Percentiles rank a stretch among this genome's conserved stretches.
phyloP scores from a whole-genome alignment of 2,329 filamentous ascomycete genomes.

The Celoporthe dispersa region DNA sequence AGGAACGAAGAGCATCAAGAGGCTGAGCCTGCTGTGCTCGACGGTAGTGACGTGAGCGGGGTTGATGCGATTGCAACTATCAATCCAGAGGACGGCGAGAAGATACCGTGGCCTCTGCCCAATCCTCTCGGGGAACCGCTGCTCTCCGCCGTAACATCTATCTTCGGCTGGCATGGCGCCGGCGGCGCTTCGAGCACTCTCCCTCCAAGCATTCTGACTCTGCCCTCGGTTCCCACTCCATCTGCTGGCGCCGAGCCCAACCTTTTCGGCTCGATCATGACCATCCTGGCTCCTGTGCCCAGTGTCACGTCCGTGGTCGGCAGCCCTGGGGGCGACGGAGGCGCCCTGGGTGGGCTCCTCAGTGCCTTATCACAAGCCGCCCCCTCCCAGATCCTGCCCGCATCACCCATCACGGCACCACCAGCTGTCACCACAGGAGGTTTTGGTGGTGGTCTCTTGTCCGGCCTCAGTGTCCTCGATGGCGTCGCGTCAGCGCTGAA shows the following conservation, averaged over 20 bases:
- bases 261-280: slow-evolving; percentile 25
- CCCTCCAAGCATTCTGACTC: slow-evolving; percentile 16
- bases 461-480: slow-evolving; percentile 18
- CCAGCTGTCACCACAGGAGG: slow-evolving; percentile 10
- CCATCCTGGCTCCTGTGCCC: slow-evolving; percentile 24
- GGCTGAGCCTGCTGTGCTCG: not conserved
- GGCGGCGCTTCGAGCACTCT: not conserved
- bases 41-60: not conserved
- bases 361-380: slow-evolving; percentile 27
- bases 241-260: slow-evolving; percentile 1
- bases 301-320: slow-evolving; percentile 13
- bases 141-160: slow-evolving; percentile 21
- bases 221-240: not conserved
- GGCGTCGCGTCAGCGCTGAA: slow-evolving; percentile 25
- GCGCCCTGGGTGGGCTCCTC: slow-evolving; percentile 24
- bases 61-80: not conserved
- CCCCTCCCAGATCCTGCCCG: slow-evolving; percentile 10
- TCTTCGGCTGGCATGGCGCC: slow-evolving; percentile 15
- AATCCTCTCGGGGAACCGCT: slow-evolving; percentile 8
- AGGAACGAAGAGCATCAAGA: not conserved
- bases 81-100: not conserved
- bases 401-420: slow-evolving; percentile 5
- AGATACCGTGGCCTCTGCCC: slow-evolving; percentile 16
- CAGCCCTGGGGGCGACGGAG: not conserved
- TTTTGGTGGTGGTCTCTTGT: slow-evolving; percentile 3